Base-by-base conservation (phyloP, 768 basidiomycete genomes). In the Serendipita sp. region DNA sequence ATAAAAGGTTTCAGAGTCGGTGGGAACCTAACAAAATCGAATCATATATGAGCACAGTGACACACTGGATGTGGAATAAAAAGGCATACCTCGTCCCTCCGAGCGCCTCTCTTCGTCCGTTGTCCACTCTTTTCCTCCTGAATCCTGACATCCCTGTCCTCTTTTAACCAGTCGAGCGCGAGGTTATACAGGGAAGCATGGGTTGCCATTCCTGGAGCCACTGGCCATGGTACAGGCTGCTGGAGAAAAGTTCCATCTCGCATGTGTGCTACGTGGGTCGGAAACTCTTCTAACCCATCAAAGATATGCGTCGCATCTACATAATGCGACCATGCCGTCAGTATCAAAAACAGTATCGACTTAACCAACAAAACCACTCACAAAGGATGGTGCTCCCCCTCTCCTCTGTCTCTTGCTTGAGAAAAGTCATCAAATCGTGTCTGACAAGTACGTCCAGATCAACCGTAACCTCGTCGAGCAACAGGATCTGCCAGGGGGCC, bases 401-500 rank as follows among this genome's bases (percentile, higher is more conserved):
- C 3, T 75, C 71, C 67, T 86, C 81, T 68, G 89, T 89, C 70
- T 99, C 96, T 13, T 80, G 74, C 68, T 86, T 86, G 60, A 99
- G 82, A 76, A 96, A 98, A 7, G 75, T 80, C 68, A 99, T 81
- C n/a, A 99, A 79, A 67, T 93, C 88, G 64, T 89, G 83, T 58
- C 96, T 86, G 48, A 99, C 96, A 45, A 97, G 81, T 15, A 97
- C 94, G 70, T 99, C 96, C 13, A 99, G 78, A 73, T 99, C 96
- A 18, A 98, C 95, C 1, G 95, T 98, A 64, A 95, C 92, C 79
- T 99, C 96, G 71, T 99, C 95, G 16, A 99, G 81, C 2, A 99
- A 78, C 1, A 99, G 76, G 34, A 98, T 82, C 69, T 97, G 88
- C 92, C 92, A 99, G 30, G 88, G 85, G 3, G 79, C 80, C 95